Evolutionary conservation across 257 asterid species (phyloP), one percentile per base, ranked within the genome.

Genomic region (Echites panduratus): DNA sequence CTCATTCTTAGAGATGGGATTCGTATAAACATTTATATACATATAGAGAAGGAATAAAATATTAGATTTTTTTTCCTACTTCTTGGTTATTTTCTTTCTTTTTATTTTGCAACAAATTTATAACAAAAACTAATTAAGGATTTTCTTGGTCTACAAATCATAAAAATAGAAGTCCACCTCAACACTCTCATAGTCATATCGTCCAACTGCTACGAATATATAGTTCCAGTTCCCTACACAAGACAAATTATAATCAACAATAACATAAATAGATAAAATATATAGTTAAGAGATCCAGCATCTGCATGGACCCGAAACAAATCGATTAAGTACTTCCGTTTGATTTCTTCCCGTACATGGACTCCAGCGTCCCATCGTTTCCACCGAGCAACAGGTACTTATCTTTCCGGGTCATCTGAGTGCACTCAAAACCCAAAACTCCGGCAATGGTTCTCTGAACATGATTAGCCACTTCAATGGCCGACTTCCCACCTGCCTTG

Each of bases 331-430:
- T 67, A 26, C 53, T 67, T 10, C 63, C 72, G 35, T 70, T 70
- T 26, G 76, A 24, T 83, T 92, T 90, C 86, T 85, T 89, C 58
- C 83, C 75, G 64, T 87, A 84, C 99, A 95, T 95, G 13, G 99
- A 95, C 75, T 95, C 98, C 82, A 95, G 97, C 80, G 89, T 95
- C 40, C 99, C 99, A 79, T 95, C 99, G 76, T 92, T 95, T 76
- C 99, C 99, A 57, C 98, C 99, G 56, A 95, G 98, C 85, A 92
- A 81, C 89, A 95, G 61, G 29, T 95, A 95, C 92, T 95, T 95
- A 65, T 95, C 99, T 79, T 95, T 95, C 84, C 99, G 85, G 0
- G 99, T 95, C 87, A 95, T 70, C 78, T 95, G 97, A 49, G 98
- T 95, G 74, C 98, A 83, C 81, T 95, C 98, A 75, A 95, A 95